phyloP scores from a whole-genome alignment of 106 monocot species.

The Gastrodia elata region DNA sequence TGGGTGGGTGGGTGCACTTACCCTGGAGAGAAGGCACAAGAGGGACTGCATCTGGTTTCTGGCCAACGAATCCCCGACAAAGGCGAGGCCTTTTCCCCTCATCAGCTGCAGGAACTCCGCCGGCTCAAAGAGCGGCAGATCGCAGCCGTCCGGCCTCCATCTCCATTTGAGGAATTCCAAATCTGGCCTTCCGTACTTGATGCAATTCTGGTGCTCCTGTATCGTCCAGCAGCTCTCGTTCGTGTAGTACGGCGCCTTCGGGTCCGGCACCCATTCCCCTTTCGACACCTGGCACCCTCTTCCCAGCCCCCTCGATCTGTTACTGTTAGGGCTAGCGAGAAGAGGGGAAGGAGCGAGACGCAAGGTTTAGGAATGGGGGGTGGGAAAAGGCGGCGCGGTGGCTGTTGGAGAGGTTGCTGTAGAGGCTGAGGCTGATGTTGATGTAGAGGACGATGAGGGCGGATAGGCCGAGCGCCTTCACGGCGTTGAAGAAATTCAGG shows the following conservation, averaged over 20 bases:
- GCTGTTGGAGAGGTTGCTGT: not conserved
- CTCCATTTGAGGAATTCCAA: conserved; percentile 10
- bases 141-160: conserved; percentile 14
- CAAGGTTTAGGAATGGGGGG: not conserved
- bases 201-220: conserved; percentile 16
- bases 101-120: conserved; percentile 8
- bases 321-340: not conserved
- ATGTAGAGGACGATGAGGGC: not conserved
- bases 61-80: conserved; percentile 11
- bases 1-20: too few species aligned
- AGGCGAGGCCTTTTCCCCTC: conserved; percentile 8
- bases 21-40: conserved; percentile 10
- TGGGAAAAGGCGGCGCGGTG: not conserved
- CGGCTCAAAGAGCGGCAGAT: conserved; percentile 5
- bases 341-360: not conserved
- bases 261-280: conserved; percentile 11
- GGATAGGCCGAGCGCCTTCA: not conserved
- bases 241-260: conserved; percentile 12
- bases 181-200: conserved; percentile 14
- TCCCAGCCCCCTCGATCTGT: not conserved
- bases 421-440: not conserved
- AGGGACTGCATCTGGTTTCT: conserved; percentile 16
- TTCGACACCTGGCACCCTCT: conserved; percentile 4
- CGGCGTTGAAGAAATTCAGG: not conserved
- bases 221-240: conserved; percentile 13